A percentile compares a stretch with the other conserved stretches of the same genome.
Conservation (phyloP, 2,329 filamentous ascomycete genomes). For the Geosmithia morbida region DNA sequence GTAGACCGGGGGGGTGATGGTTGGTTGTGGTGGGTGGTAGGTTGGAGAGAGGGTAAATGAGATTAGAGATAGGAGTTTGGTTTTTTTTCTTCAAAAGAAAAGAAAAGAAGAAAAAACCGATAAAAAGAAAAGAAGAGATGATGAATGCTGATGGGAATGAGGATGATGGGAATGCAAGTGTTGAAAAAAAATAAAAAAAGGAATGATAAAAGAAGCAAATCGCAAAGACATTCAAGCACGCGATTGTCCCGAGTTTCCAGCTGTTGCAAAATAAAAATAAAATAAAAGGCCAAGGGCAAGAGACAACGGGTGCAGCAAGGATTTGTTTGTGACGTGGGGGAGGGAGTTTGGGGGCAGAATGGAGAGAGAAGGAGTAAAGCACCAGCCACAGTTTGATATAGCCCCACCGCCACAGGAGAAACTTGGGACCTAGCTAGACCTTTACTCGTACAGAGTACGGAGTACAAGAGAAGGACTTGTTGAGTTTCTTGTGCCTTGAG, state of each 20-base stretch:
- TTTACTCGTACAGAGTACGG: too few species aligned
- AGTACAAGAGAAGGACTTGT: too few species aligned
- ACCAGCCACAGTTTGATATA: not conserved
- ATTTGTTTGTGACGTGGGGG: not conserved
- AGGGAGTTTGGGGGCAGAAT: not conserved
- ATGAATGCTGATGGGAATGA: not conserved
- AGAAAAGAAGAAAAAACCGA: too few species aligned
- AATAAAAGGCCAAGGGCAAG: not conserved
- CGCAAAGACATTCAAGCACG: not conserved
- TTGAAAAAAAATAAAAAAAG: not conserved
- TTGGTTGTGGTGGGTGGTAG: too few species aligned
- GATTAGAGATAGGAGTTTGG: not conserved
- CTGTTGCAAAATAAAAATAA: not conserved
- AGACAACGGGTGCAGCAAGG: not conserved
- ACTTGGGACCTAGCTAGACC: too few species aligned
- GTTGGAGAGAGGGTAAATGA: not conserved
- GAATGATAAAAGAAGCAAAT: not conserved
- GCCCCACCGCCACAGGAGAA: too few species aligned
- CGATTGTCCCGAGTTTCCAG: not conserved
- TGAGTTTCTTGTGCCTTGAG: not conserved
- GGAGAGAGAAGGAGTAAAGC: not conserved
- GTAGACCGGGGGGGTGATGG: not conserved
- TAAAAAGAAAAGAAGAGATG: too few species aligned
- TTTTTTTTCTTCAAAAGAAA: too few species aligned
- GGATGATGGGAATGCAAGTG: not conserved